Base-by-base conservation (phyloP, 1,284 basidiomycete genomes). In the Ganoderma sp. region DNA sequence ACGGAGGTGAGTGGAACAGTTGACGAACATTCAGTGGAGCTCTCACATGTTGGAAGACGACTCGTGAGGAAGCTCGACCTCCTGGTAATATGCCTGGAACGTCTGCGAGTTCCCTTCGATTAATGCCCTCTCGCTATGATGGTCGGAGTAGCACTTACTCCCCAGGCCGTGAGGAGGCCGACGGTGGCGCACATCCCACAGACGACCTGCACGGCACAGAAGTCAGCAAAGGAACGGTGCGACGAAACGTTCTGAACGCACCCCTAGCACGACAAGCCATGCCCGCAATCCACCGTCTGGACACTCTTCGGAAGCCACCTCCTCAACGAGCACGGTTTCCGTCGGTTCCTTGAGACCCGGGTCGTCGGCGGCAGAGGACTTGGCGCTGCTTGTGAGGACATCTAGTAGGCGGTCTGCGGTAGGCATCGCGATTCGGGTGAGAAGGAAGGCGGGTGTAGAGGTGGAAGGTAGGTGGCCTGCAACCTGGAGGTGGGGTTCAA, bases 21-120 rank as follows among this genome's bases (percentile, higher is more conserved):
- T 8, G 3, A 58, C 10, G 9, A 58, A 14, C 56, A 39, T 22
- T 37, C 19, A 39, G 37, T 3, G n/a, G 34, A 19, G 8, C 3
- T 6, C 56, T n/a, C 56, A 58, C 56, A 58, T 58, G 22, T 58
- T 28, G n/a, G 56, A 58, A 37, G 56, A 58, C 8, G 56, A 39
- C n/a, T 39, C 32, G 10, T 37, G 56, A 3, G 56, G 56, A 5
- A 58, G 37, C 56, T 58, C n/a, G 34, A 58, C 56, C 37, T 58
- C 56, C 34, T 58, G 56, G 39, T 58, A 58, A 37, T 58, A 58
- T 19, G 56, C 56, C 56, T 58, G 56, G 37, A 58, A 58, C n/a
- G 56, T 58, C 56, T 58, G 37, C 19, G 22, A 7, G 28, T 34
- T 28, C 32, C 15, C 15, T 28, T 56, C 7, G 32, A 34, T 34